Conservation (phyloP, 768 basidiomycete species). For the Russula sp. region DNA sequence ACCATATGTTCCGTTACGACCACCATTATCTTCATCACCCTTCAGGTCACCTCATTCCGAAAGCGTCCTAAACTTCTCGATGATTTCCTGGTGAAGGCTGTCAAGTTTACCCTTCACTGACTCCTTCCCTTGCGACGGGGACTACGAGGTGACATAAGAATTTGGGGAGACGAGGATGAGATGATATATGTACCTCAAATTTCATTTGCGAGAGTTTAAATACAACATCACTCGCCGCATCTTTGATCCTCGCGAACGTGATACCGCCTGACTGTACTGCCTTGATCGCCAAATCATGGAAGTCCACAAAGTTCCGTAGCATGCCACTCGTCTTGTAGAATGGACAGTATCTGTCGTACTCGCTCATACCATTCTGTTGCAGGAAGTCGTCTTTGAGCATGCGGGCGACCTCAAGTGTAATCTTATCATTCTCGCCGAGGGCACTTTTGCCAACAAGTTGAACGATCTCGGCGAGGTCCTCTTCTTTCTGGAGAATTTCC, state of each 20-base stretch:
- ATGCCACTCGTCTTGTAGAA: slow-evolving; percentile 99
- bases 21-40: not conserved
- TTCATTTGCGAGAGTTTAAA: slow-evolving; percentile 99
- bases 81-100: slow-evolving; percentile 74
- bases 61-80: slow-evolving; percentile 86
- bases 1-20: not conserved
- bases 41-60: slow-evolving; percentile 46
- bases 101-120: slow-evolving; percentile 77
- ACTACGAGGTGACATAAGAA: slow-evolving; percentile 37
- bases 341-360: slow-evolving; percentile 94
- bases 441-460: slow-evolving; percentile 99
- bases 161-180: not conserved
- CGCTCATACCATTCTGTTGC: slow-evolving; percentile 98
- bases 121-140: slow-evolving; percentile 87
- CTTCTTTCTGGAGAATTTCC: slow-evolving; percentile 97
- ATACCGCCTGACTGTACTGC: slow-evolving; percentile 78
- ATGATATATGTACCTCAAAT: slow-evolving; percentile 65
- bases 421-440: slow-evolving; percentile 95
- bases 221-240: slow-evolving; percentile 79
- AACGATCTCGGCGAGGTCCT: slow-evolving; percentile 97
- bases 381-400: slow-evolving; percentile 97
- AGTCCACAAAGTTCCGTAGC: slow-evolving; percentile 90
- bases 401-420: slow-evolving; percentile 92
- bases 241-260: slow-evolving; percentile 83
- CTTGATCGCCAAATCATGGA: slow-evolving; percentile 85